Percentiles rank a stretch among this genome's conserved stretches.
phyloP scores from a whole-genome alignment of 306 rosid species.

The Notholithocarpus densiflorus region DNA sequence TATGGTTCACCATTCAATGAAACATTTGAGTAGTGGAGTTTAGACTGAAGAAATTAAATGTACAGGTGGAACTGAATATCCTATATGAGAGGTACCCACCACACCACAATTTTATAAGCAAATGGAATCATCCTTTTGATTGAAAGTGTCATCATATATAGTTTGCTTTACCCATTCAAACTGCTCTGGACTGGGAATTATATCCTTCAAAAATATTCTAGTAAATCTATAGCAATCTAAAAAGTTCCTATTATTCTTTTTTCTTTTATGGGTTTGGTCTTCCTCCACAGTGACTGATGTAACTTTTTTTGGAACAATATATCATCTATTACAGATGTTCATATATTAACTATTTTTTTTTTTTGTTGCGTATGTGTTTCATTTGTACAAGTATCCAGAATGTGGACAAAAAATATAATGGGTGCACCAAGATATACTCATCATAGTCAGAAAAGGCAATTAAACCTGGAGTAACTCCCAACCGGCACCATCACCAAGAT shows the following conservation, averaged over 20 bases:
- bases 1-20: neutral
- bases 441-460: neutral
- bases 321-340: neutral
- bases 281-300: neutral
- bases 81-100: neutral
- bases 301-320: neutral
- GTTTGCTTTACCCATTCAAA: neutral
- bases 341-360: neutral
- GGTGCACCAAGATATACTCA: neutral
- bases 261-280: neutral
- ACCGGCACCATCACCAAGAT: conserved; percentile 82
- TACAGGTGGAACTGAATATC: neutral
- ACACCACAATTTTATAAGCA: neutral
- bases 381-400: neutral
- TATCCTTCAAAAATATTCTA: neutral
- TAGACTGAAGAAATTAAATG: neutral
- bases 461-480: conserved; percentile 94
- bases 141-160: neutral
- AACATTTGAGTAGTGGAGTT: neutral
- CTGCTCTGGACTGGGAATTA: neutral
- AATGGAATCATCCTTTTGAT: neutral
- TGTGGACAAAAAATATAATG: neutral
- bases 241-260: neutral
- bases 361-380: neutral
- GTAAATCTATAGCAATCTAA: neutral